Evolutionary conservation across 2,329 filamentous ascomycete genomes (phyloP), one percentile per base, ranked within the genome.

Genomic region (Thelonectria olida): DNA sequence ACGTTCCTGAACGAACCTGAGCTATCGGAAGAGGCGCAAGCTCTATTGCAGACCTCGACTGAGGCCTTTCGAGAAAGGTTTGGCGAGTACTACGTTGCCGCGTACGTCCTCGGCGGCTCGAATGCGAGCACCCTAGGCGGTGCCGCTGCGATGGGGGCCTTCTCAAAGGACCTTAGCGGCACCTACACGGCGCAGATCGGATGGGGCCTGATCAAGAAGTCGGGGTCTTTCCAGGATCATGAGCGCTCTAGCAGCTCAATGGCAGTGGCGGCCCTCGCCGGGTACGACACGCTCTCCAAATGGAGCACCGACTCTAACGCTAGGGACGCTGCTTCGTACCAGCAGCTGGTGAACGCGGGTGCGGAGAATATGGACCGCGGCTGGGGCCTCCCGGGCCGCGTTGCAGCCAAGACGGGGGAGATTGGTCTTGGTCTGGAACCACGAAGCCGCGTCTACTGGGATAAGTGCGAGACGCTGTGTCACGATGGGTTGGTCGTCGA

Each of bases 21-120:
- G 19, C 25, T 57, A 20, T 57, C 54, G 25, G 44, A 28, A 6
- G 36, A 57, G n/a, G 54, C 54, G 17, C 17, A 50, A 17, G 9
- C n/a, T 15, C 23, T 57, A 9, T 19, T 57, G 13, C 45, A n/a
- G 17, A 51, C 36, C 5, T 48, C 54, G 20, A n/a, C 36, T 10
- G 38, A 50, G 17, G 27, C 22, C 23, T 57, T 57, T 34, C 27
- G 54, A 22, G 45, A 25, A 8, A 52, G 5, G 12, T 58, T 51
- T 38, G 55, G 55, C 2, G 55, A 58, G 9, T 58, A 58, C 25
- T 58, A 51, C 31, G 55, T 58, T 42, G 55, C 36, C 12, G 55
- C 45, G 12, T 57, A 51, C 31, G 23, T 57, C 19, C 36, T 57
- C 22, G 54, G 54, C 9, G 55, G 38, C 3, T 39, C 15, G n/a